phyloP scores from a whole-genome alignment of 768 basidiomycete species.

The Pleurotus pulmonarius region DNA sequence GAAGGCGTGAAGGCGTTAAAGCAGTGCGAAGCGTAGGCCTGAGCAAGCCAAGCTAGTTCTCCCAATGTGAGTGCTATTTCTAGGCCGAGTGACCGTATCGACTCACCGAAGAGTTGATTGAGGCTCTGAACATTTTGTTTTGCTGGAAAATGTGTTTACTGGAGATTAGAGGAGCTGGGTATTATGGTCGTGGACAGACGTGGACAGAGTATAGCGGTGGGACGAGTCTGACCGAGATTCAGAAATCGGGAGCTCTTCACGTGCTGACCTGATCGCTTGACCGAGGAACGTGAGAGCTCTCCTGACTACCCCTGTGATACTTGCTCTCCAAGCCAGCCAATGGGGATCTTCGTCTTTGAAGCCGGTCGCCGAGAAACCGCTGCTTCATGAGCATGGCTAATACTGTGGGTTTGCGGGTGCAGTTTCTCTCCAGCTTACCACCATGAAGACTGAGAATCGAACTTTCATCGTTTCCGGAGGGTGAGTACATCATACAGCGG shows the following conservation, averaged over 20 bases:
- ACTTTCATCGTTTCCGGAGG: conserved; percentile 59
- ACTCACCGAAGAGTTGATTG: conserved; percentile 43
- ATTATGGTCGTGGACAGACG: too few species aligned
- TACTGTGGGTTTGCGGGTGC: neutral
- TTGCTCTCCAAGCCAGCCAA: neutral
- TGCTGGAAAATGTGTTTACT: too few species aligned
- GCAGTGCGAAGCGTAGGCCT: conserved; percentile 24
- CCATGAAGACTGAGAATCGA: conserved; percentile 47
- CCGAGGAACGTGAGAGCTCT: neutral
- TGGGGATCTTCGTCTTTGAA: neutral
- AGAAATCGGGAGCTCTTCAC: neutral
- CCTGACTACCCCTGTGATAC: neutral
- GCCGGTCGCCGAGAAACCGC: neutral
- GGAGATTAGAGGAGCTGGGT: too few species aligned
- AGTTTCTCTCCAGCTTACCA: neutral
- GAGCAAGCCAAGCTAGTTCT: conserved; percentile 24
- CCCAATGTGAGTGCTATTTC: neutral
- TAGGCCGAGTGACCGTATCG: neutral
- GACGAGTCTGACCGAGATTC: neutral
- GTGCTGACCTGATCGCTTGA: neutral
- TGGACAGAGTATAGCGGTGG: too few species aligned
- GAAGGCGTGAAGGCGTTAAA: conserved; percentile 20
- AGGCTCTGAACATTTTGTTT: conserved; percentile 39
- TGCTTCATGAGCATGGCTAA: neutral
- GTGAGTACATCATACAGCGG: conserved; percentile 24